Percentiles rank a stretch among this genome's conserved stretches.
phyloP scores from a whole-genome alignment of 2,329 filamentous ascomycete species.

The Fusarium praegraminearum region DNA sequence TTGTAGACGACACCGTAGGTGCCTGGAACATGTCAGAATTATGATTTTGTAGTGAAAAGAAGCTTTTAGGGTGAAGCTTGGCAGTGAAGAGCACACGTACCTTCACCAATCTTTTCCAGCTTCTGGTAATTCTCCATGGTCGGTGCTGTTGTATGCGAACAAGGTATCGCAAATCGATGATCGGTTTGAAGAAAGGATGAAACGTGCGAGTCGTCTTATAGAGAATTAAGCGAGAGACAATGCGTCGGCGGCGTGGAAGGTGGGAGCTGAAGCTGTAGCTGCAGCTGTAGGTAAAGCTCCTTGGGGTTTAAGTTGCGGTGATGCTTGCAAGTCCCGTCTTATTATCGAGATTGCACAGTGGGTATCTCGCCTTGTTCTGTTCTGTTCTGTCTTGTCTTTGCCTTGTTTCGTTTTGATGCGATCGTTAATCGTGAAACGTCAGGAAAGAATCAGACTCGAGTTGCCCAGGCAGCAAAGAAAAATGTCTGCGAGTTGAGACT shows the following conservation, averaged over 20 bases:
- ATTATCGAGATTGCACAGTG: constrained; percentile 24
- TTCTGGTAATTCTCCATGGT: constrained; percentile 96
- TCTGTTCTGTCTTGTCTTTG: background rate
- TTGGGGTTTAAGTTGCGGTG: constrained; percentile 8
- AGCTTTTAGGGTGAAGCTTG: constrained; percentile 4
- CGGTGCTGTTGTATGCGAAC: constrained; percentile 23
- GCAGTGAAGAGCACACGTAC: constrained; percentile 61
- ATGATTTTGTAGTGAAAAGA: background rate
- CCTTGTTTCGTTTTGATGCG: constrained; percentile 18
- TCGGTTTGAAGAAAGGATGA: constrained; percentile 21
- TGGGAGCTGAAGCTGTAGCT: constrained; percentile 5
- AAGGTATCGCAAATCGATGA: constrained; percentile 14
- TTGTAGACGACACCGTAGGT: constrained; percentile 98
- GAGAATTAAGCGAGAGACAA: constrained; percentile 32
- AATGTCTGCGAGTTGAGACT: constrained; percentile 7
- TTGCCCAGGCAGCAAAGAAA: constrained; percentile 21
- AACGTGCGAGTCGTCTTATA: constrained; percentile 18
- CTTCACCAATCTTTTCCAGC: constrained; percentile 96
- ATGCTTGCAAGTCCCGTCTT: constrained; percentile 2
- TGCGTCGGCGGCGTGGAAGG: constrained; percentile 33
- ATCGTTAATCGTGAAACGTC: background rate
- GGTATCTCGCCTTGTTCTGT: background rate
- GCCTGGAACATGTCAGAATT: constrained; percentile 62
- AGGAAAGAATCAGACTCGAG: background rate
- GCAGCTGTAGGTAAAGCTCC: background rate